These are phyloP conservation scores for Bipolaris cookei DNA, from an alignment of 2,329 filamentous ascomycete genomes.

Conservation along the genomic window DNA sequence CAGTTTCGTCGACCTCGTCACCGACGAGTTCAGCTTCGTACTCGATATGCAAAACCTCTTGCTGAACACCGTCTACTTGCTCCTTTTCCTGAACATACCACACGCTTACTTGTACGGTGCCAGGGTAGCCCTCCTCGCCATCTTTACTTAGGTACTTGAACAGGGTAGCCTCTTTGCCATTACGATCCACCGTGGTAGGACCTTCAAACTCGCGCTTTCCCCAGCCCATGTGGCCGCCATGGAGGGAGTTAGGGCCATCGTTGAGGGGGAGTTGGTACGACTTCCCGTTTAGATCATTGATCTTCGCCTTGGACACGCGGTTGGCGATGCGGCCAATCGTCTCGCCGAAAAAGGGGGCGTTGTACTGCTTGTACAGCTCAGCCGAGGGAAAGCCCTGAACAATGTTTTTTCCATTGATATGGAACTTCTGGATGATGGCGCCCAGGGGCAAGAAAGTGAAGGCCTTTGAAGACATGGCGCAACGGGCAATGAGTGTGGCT, in stretches of 20 bases:
- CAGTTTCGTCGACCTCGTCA: constrained; percentile 82
- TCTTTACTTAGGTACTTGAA: constrained; percentile 70
- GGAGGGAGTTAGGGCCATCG: constrained; percentile 73
- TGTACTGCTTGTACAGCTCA: constrained; percentile 75
- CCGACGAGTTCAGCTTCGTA: constrained; percentile 84
- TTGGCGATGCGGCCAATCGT: constrained; percentile 89
- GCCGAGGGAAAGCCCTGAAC: constrained; percentile 83
- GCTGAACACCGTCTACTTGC: constrained; percentile 65
- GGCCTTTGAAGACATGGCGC: constrained; percentile 43
- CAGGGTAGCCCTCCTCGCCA: constrained; percentile 89
- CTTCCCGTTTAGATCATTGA: constrained; percentile 74
- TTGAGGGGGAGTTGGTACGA: constrained; percentile 75
- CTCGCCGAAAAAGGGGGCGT: constrained; percentile 84
- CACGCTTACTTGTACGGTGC: constrained; percentile 77
- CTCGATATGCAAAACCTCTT: constrained; percentile 79
- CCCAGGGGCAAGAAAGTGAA: constrained; percentile 73
- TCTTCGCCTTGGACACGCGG: constrained; percentile 73
- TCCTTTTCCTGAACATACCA: constrained; percentile 80
- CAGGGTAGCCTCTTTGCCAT: constrained; percentile 53
- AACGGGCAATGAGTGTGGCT: constrained; percentile 2
- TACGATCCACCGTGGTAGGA: constrained; percentile 64
- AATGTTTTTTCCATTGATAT: constrained; percentile 79
- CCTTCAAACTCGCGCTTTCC: constrained; percentile 79
- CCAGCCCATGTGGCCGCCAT: constrained; percentile 71
- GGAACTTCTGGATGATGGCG: constrained; percentile 81